Base-by-base conservation (phyloP, 2,329 filamentous ascomycete genomes). In the Cercospora sp. region DNA sequence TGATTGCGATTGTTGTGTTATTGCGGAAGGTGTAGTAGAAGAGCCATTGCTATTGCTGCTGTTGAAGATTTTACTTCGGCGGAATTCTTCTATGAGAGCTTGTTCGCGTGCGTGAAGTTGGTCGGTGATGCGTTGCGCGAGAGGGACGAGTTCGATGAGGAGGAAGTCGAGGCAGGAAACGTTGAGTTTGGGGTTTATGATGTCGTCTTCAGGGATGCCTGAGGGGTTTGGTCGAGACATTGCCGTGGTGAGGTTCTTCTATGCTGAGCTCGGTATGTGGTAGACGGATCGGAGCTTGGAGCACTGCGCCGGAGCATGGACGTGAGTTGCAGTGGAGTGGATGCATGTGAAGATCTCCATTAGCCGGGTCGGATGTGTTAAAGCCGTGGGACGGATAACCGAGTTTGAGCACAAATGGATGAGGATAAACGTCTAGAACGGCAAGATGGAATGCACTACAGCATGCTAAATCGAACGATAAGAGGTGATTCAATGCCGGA, bases 131-230 rank as follows among this genome's bases (percentile, higher is more conserved):
- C 95, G 89, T 80, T 96, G 93, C 5, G 94, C 92, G 84, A 98
- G 90, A 45, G 95, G 95, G 16, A 99, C 95, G 65, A 99, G 88
- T 83, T 99, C 95, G 78, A 98, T 98, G 74, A 99, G 88, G 66
- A 99, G 88, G 74, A 99, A 91, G 81, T 99, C 95, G 75, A 99
- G 89, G 79, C 91, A 93, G 59, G 94, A 95, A 66, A 90, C 88
- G 82, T 88, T 90, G 75, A 97, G 66, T 72, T 77, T 78, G 63
- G 78, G 75, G 33, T 70, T 67, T 51, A 71, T 60, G 60, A 75
- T 72, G 67, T 75, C 74, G 67, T 68, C 69, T 53, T 68, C 63
- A 58, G 64, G 60, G 8, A 65, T 30, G 23, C 64, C 64, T 5
- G 66, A 65, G 36, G 64, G 48, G 16, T 64, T 61, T 13, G 64